These are phyloP conservation scores for Oehlia diaphana DNA, from an alignment of 192 early-diverging fungal species.

Conservation along the genomic window DNA sequence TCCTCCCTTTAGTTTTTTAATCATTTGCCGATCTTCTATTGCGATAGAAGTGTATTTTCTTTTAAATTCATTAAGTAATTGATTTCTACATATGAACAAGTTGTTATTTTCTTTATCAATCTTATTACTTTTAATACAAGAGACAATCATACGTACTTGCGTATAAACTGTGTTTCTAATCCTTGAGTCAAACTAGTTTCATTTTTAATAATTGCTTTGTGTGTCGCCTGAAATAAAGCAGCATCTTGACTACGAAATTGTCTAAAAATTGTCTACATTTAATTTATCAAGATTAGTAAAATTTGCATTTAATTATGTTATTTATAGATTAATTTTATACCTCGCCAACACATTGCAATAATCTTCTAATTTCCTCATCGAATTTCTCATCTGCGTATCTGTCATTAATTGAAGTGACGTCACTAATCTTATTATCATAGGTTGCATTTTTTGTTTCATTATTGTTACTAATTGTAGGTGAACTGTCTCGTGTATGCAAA, in stretches of 20 bases:
- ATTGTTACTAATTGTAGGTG: not conserved
- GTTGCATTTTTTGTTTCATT: not conserved
- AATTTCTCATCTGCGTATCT: slow-evolving; percentile 10
- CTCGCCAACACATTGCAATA: slow-evolving; percentile 27
- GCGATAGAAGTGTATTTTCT: slow-evolving; percentile 9
- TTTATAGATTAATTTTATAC: not conserved
- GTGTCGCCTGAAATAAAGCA: slow-evolving; percentile 8
- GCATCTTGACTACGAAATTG: slow-evolving; percentile 2
- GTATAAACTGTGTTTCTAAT: slow-evolving; percentile 11
- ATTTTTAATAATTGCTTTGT: slow-evolving; percentile 10
- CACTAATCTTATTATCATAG: not conserved
- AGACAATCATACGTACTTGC: slow-evolving; percentile 7
- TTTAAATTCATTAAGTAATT: slow-evolving; percentile 9
- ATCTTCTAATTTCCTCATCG: slow-evolving; percentile 23
- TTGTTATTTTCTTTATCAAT: not conserved
- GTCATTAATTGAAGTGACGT: not conserved
- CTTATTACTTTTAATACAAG: not conserved
- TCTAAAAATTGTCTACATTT: slow-evolving; percentile 17
- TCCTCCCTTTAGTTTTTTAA: slow-evolving; percentile 8
- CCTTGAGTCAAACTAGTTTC: not conserved
- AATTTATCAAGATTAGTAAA: not conserved
- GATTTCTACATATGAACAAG: not conserved
- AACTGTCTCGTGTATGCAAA: not conserved
- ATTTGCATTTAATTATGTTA: not conserved
- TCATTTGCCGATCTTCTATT: slow-evolving; percentile 9